phyloP scores from a whole-genome alignment of 345 rosid genomes.

The Syzygium grande region DNA sequence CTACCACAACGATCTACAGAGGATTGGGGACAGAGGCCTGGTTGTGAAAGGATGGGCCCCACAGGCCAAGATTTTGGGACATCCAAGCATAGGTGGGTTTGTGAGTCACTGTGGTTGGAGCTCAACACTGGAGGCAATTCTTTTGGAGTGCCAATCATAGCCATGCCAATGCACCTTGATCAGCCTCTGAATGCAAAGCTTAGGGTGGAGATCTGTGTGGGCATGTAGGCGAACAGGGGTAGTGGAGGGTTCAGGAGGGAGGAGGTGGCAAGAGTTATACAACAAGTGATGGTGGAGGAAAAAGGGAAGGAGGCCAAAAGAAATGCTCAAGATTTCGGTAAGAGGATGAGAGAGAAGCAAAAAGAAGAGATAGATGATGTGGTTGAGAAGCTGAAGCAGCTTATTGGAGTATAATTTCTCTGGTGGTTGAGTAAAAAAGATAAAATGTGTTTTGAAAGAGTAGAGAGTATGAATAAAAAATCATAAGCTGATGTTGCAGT shows the following conservation, averaged over 20 bases:
- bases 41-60: conserved; percentile 31
- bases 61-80: conserved; percentile 10
- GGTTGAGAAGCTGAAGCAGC: not conserved
- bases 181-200: conserved; percentile 15
- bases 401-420: not conserved
- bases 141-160: conserved; percentile 19
- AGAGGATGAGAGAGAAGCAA: not conserved
- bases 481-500: not conserved
- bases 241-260: not conserved
- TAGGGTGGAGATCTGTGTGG: conserved; percentile 3
- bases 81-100: conserved; percentile 19
- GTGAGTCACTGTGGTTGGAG: conserved; percentile 25
- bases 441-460: not conserved
- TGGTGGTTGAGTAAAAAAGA: not conserved
- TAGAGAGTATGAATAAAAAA: not conserved
- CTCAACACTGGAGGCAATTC: conserved; percentile 17
- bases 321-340: conserved; percentile 2
- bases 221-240: not conserved
- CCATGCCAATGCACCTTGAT: conserved; percentile 21
- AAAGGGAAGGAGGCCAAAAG: not conserved
- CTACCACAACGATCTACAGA: conserved; percentile 19
- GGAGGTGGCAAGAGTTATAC: conserved; percentile 9
- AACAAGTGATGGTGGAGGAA: conserved; percentile 3
- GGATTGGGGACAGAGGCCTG: conserved; percentile 17
- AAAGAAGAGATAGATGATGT: not conserved